A percentile compares a stretch with the other conserved stretches of the same genome.
phyloP scores from a whole-genome alignment of 257 asterid species.

The Plantago elongata region DNA sequence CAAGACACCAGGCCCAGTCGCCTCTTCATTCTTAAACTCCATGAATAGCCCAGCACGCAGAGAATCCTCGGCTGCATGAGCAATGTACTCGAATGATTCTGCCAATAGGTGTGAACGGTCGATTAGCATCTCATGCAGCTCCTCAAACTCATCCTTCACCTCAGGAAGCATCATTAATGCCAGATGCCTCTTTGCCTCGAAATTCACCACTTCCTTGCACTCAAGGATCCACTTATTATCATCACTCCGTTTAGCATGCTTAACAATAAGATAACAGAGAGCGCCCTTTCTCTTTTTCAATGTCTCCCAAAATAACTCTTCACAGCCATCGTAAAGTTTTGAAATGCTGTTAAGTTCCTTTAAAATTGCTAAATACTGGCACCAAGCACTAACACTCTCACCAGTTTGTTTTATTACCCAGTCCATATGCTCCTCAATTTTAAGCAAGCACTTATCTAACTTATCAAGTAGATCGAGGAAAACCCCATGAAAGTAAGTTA shows the following conservation, averaged over 20 bases:
- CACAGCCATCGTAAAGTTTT: conserved; percentile 46
- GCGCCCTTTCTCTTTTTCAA: conserved; percentile 57
- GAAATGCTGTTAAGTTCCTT: conserved; percentile 64
- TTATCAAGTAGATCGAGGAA: conserved; percentile 46
- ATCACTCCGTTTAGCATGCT: conserved; percentile 61
- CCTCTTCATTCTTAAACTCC: conserved; percentile 98
- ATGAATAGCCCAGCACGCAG: conserved; percentile 80
- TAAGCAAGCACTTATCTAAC: conserved; percentile 48
- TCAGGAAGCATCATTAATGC: conserved; percentile 81
- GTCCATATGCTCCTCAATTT: conserved; percentile 43
- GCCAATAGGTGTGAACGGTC: conserved; percentile 78
- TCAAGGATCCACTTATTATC: conserved; percentile 74
- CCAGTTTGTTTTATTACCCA: conserved; percentile 28
- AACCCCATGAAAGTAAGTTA: conserved; percentile 32
- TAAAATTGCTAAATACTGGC: conserved; percentile 60
- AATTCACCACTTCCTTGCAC: conserved; percentile 70
- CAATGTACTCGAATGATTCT: conserved; percentile 78
- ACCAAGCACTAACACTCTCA: conserved; percentile 39
- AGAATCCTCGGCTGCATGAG: conserved; percentile 49
- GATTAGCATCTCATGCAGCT: conserved; percentile 89
- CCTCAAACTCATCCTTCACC: conserved; percentile 78
- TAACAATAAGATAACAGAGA: conserved; percentile 54
- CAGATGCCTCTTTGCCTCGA: conserved; percentile 80
- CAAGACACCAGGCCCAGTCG: conserved; percentile 97
- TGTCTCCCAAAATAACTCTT: conserved; percentile 55